Base-by-base conservation (phyloP, 768 basidiomycete genomes). In the Dentipellis fragilis region DNA sequence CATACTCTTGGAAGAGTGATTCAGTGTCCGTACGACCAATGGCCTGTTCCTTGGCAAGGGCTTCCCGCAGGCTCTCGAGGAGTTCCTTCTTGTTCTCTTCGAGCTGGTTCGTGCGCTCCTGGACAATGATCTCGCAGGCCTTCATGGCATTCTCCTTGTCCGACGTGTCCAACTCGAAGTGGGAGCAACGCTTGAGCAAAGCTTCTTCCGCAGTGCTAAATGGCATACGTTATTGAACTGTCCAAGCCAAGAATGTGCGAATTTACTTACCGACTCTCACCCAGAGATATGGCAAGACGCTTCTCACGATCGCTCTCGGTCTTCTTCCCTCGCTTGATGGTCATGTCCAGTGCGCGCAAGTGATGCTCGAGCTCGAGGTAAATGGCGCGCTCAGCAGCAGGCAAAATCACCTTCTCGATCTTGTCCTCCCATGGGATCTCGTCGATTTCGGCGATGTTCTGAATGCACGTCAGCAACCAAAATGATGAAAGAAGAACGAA, bases 391-490 rank as follows among this genome's bases (percentile, higher is more conserved):
- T 96, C 94, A 0, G 94, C 91, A 6, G 93, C 92, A 11, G 94
- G 93, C 9, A 95, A 82, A 45, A 79, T 70, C 22, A 95, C 80
- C 23, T 74, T 72, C 61, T 84, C 75, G 29, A 84, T 70, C 55
- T 86, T 73, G 57, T 76, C 78, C 0, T 77, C 77, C 71, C 84
- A 90, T 1, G 88, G 87, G 55, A 97, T 97, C 70, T 97, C 94
- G 58, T 93, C 93, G 55, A 96, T 97, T 71, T 97, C 94, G 9
- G 94, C 93, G 51, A 94, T 84, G 64, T 96, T 96, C 87, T 96
- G 62, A 34, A 16, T 35, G 49, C 10, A 35, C 34, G 40, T 42
- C 49, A 56, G 53, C 22, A 16, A 10, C 9, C 10, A 5, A 16
- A 14, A 37, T 16, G 58, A 49, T 11, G 17, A 21, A 19, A 23